Conservation (phyloP, 306 rosid genomes). For the Nissolia schottii region DNA sequence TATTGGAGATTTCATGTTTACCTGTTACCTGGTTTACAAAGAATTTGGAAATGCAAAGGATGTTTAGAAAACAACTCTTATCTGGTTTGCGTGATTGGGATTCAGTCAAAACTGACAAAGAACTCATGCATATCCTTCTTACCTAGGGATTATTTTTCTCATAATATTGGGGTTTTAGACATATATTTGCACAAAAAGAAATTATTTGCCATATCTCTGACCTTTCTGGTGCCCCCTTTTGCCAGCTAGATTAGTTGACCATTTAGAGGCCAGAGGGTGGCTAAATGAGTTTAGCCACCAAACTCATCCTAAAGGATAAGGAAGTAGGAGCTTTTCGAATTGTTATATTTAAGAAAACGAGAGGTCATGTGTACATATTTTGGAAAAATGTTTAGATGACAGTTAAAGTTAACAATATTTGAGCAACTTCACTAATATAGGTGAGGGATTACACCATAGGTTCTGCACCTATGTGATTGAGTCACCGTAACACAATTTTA, state of each 20-base stretch:
- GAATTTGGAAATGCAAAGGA: background rate
- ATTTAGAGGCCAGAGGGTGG: background rate
- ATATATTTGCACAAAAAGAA: background rate
- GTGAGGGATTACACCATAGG: no score
- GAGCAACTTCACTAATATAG: no score
- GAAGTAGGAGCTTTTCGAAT: background rate
- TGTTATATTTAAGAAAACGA: background rate
- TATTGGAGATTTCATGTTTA: background rate
- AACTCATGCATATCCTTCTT: background rate
- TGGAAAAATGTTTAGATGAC: no score
- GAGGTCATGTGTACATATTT: no score
- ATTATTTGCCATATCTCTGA: background rate
- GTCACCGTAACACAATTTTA: no score
- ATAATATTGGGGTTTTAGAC: constrained; percentile 3
- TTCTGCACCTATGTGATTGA: no score
- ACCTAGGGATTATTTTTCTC: background rate
- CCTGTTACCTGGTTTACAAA: background rate
- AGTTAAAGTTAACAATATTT: no score
- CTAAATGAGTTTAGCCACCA: constrained; percentile 13
- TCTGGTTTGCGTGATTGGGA: background rate
- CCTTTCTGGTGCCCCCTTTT: constrained; percentile 1
- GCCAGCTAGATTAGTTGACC: constrained; percentile 37
- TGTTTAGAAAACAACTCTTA: background rate
- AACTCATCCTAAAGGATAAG: constrained; percentile 19
- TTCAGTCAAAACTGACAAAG: background rate